Evolutionary conservation across 148 eudicot genomes (phyloP).

Genomic region (Rhododendron molle): DNA sequence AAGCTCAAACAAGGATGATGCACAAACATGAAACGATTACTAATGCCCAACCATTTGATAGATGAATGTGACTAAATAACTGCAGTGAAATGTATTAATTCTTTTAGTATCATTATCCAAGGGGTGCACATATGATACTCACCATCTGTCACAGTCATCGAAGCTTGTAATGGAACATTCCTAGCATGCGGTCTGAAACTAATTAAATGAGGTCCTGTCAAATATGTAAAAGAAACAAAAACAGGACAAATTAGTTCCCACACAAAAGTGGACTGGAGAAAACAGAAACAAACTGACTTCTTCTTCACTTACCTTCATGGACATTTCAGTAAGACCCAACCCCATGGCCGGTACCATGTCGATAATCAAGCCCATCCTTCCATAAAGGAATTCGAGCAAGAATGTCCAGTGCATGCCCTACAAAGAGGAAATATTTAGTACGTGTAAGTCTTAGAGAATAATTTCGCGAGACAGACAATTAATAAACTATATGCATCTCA

Average conservation of each 20-base stretch:
- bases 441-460: not conserved
- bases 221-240: constrained; percentile 9
- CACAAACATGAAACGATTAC: not conserved
- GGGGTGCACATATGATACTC: constrained; percentile 17
- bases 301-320: constrained; percentile 75
- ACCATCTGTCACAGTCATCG: constrained; percentile 98
- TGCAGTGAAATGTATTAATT: not conserved
- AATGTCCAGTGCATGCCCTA: constrained; percentile 81
- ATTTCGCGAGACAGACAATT: not conserved
- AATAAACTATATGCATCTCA: not conserved
- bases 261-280: not conserved
- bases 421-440: not conserved
- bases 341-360: constrained; percentile 98
- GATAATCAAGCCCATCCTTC: constrained; percentile 95
- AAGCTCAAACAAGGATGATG: not conserved
- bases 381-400: constrained; percentile 92
- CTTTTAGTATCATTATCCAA: not conserved
- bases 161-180: constrained; percentile 72
- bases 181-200: constrained; percentile 79
- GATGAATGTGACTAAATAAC: not conserved
- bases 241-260: not conserved
- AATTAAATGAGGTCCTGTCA: constrained; percentile 77
- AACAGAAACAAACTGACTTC: not conserved
- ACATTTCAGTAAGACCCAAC: constrained; percentile 87
- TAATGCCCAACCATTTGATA: not conserved